A percentile compares a stretch with the other conserved stretches of the same genome.
Evolutionary conservation across 1,284 basidiomycete genomes (phyloP).

Genomic region (Fomitopsis pinicola): DNA sequence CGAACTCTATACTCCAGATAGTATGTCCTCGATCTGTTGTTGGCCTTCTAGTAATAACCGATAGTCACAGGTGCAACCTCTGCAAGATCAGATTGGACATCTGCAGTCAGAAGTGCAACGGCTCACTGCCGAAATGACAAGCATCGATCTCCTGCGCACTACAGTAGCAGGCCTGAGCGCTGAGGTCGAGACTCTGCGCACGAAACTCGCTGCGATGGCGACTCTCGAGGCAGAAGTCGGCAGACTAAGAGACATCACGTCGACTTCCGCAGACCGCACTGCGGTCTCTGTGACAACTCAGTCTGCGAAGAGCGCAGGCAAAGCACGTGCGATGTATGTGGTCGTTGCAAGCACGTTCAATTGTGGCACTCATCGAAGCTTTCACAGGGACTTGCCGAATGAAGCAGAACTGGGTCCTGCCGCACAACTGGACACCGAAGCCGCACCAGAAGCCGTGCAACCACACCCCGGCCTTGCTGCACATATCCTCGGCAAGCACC

Average conservation of each 20-base stretch:
- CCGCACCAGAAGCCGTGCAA: slow-evolving; percentile 5
- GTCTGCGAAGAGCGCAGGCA: slow-evolving; percentile 18
- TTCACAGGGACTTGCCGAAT: neutral
- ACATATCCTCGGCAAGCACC: slow-evolving; percentile 52
- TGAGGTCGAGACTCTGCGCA: slow-evolving; percentile 20
- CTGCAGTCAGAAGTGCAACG: slow-evolving; percentile 28
- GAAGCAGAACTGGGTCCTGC: neutral
- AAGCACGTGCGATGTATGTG: slow-evolving; percentile 19
- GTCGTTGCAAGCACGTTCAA: neutral
- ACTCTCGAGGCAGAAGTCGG: slow-evolving; percentile 20
- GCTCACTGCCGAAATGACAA: slow-evolving; percentile 29
- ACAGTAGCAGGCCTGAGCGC: slow-evolving; percentile 14
- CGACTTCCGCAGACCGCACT: neutral
- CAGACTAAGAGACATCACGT: slow-evolving; percentile 9
- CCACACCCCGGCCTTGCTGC: slow-evolving; percentile 14
- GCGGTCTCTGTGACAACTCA: neutral
- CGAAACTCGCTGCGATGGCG: slow-evolving; percentile 11
- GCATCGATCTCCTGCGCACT: slow-evolving; percentile 22
- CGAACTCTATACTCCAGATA: neutral
- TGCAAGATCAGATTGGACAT: slow-evolving; percentile 45
- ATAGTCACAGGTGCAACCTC: slow-evolving; percentile 43
- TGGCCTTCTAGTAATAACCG: slow-evolving; percentile 2
- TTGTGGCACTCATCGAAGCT: neutral
- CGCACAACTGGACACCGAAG: slow-evolving; percentile 12
- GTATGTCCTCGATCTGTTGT: neutral